Conservation (phyloP, 164 flowering plant species). For the Magnolia changhungtana region DNA sequence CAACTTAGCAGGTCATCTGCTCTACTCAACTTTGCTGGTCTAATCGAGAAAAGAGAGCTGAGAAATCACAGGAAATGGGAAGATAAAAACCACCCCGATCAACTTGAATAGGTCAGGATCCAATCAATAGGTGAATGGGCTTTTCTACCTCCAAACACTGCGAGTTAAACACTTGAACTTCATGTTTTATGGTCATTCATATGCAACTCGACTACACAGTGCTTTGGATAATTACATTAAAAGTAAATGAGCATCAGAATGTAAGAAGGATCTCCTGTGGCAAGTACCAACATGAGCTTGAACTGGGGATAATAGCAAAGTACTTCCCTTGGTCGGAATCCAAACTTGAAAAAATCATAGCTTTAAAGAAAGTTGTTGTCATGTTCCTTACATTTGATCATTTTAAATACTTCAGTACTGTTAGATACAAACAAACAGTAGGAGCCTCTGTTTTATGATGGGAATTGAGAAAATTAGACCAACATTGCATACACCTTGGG, state of each 20-base stretch:
- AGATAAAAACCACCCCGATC: neutral
- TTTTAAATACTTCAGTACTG: neutral
- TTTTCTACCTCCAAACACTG: neutral
- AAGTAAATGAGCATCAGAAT: neutral
- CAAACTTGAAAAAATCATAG: too few relatives aligned
- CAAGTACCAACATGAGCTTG: too few relatives aligned
- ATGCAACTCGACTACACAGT: neutral
- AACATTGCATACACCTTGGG: neutral
- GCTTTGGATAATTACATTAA: neutral
- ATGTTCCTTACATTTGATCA: too few relatives aligned
- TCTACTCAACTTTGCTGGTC: neutral
- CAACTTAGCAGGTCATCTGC: neutral
- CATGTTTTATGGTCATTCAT: neutral
- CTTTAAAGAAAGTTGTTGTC: too few relatives aligned
- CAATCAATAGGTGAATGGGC: neutral
- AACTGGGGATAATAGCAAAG: too few relatives aligned
- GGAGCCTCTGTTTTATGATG: neutral
- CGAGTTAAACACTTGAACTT: neutral
- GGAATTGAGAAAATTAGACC: neutral
- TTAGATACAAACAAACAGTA: neutral
- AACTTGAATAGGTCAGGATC: neutral
- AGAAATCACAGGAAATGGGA: neutral
- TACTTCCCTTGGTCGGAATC: too few relatives aligned
- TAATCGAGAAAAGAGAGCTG: neutral
- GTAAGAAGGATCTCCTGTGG: neutral